Conservation (phyloP, 176 grass and related monocot species). For the Carex pumila region DNA sequence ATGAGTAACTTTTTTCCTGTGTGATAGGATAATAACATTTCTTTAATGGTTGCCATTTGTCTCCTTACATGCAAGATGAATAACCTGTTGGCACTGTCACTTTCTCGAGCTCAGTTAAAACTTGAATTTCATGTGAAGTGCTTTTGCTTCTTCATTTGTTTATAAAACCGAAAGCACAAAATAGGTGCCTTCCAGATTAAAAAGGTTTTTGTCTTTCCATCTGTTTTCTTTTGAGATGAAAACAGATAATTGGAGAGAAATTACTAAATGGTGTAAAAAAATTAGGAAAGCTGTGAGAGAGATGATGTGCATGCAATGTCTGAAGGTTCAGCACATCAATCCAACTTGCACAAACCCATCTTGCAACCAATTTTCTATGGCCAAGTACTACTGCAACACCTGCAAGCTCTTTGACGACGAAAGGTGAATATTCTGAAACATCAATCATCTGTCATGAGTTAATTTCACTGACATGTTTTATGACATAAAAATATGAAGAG, state of each 20-base stretch:
- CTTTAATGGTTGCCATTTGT: neutral
- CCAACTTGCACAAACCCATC: conserved; percentile 50
- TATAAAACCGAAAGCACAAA: neutral
- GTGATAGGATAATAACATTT: neutral
- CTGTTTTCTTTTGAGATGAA: conserved; percentile 5
- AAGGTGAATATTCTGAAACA: conserved; percentile 41
- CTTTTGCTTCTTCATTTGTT: neutral
- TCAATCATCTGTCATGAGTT: neutral
- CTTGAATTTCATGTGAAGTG: neutral
- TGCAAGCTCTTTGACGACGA: conserved; percentile 97
- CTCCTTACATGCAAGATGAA: neutral
- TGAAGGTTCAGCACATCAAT: conserved; percentile 66
- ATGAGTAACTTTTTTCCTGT: conserved; percentile 11
- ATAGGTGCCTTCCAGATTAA: neutral
- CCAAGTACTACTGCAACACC: conserved; percentile 76
- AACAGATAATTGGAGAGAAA: neutral
- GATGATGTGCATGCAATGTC: conserved; percentile 92
- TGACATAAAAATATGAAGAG: conserved; percentile 37
- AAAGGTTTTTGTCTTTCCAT: neutral
- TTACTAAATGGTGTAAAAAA: conserved; percentile 19
- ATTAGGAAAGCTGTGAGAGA: conserved; percentile 67
- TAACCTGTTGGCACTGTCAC: neutral
- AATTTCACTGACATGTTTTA: conserved; percentile 12
- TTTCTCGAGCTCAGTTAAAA: neutral
- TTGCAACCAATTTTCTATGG: conserved; percentile 66